Conservation (phyloP, 2,329 filamentous ascomycete genomes). For the Ophiostoma himal-ulmi region DNA sequence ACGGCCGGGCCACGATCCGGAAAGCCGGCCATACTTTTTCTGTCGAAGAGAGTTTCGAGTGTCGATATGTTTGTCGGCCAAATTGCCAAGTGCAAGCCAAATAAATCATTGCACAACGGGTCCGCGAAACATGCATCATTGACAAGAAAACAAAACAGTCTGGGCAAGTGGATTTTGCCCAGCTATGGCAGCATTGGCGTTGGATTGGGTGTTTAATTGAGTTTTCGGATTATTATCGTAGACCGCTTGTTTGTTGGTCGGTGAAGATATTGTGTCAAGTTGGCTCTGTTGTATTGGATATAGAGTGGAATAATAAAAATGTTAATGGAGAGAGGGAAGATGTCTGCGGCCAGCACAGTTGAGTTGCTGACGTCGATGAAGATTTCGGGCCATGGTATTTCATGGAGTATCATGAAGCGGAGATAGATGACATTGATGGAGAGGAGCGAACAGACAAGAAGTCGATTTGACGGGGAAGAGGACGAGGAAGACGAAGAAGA, state of each 20-base stretch:
- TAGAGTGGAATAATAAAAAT: neutral
- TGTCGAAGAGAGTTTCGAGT: neutral
- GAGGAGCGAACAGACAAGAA: neutral
- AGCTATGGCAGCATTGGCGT: neutral
- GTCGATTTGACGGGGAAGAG: neutral
- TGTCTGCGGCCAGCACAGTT: neutral
- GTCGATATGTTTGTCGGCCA: neutral
- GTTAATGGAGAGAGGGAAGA: neutral
- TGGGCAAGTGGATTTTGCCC: neutral
- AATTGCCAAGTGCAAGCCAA: neutral
- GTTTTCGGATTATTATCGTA: neutral
- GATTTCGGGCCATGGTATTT: neutral
- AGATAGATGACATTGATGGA: neutral
- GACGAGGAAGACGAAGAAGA: neutral
- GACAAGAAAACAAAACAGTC: neutral
- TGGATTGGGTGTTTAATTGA: neutral
- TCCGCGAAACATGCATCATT: neutral
- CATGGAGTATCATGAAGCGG: neutral
- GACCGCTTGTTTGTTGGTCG: conserved; percentile 1
- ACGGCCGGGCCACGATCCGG: conserved; percentile 53
- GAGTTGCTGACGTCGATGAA: neutral
- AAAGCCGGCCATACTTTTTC: neutral
- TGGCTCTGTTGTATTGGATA: neutral
- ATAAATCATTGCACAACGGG: neutral
- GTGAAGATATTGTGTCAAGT: neutral